phyloP scores from a whole-genome alignment of 306 rosid genomes.

The Malus orientalis region DNA sequence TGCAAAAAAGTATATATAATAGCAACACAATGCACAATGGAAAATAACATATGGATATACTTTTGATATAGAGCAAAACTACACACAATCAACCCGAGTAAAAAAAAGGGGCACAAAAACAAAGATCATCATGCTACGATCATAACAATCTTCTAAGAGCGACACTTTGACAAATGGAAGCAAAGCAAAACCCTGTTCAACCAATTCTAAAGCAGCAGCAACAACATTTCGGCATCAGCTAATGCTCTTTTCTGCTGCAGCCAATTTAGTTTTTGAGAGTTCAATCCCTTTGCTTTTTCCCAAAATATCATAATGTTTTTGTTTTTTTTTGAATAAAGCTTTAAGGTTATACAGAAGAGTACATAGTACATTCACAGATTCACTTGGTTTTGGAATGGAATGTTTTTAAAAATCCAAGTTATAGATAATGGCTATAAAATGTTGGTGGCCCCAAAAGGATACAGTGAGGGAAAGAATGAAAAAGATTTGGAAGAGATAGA shows the following conservation, averaged over 20 bases:
- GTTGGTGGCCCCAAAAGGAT: not conserved
- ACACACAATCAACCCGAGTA: not conserved
- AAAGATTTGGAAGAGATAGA: slow-evolving; percentile 2
- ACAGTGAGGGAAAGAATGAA: slow-evolving; percentile 10
- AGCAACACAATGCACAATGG: not conserved
- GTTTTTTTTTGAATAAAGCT: not conserved
- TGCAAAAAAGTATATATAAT: not conserved
- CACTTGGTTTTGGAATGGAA: not conserved
- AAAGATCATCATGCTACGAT: not conserved
- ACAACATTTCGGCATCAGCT: not conserved
- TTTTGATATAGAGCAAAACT: not conserved
- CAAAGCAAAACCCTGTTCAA: not conserved
- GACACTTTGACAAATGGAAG: not conserved
- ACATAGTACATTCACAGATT: slow-evolving; percentile 6
- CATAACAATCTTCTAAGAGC: not conserved
- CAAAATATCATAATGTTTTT: not conserved
- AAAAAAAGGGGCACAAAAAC: not conserved
- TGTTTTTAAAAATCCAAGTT: not conserved
- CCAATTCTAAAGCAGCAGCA: not conserved
- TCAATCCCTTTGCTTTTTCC: not conserved
- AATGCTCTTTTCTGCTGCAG: slow-evolving; percentile 1
- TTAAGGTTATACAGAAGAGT: slow-evolving; percentile 2
- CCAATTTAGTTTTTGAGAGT: not conserved
- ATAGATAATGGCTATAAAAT: not conserved
- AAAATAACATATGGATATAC: not conserved